Evolutionary conservation across 2,329 filamentous ascomycete species (phyloP), one percentile per base, ranked within the genome.

Genomic region (Lanzia echinophila): DNA sequence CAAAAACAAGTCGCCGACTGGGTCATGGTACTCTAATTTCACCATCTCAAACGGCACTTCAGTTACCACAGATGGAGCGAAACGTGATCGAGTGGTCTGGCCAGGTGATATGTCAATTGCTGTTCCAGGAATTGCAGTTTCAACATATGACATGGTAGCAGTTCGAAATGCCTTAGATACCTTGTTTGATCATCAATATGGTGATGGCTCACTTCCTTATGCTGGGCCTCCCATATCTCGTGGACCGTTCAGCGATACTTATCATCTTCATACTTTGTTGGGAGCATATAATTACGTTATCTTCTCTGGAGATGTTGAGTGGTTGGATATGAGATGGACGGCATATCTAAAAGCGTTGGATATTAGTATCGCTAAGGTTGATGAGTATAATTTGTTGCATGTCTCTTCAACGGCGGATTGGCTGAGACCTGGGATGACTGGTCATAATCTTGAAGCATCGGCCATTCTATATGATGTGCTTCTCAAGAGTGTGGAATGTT

Each of bases 81-180:
- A 83, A 63, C 72, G 79, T 19, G 80, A 83, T 61, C 73, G 78
- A 2, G 70, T 80, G 47, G 76, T 84, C 1, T 85, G 80, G 79
- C 78, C 81, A 13, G 81, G 81, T 2, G 81, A 85, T 60, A 81
- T 84, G 75, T 74, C 74, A 3, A 79, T 82, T 57, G 75, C 79
- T 3, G 71, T 79, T 4, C 62, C 76, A 75, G 61, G 76, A 71
- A 73, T 80, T 17, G 75, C 77, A 10, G 75, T 81, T 3, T 78
- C 76, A 3, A 82, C 79, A 0, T 75, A 76, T 33, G 78, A 82
- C 61, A 68, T 58, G 69, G 73, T 48, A 70, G 73, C 33, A 36
- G 69, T 79, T 6, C 69, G 73, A 15, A 79, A 79, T 56, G 76
- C 75, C 0, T 59, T 83, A 5, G 71, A 76, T 55, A 71, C 71